These are phyloP conservation scores for Emericellopsis atlantica DNA, from an alignment of 2,329 filamentous ascomycete genomes.

Conservation along the genomic window DNA sequence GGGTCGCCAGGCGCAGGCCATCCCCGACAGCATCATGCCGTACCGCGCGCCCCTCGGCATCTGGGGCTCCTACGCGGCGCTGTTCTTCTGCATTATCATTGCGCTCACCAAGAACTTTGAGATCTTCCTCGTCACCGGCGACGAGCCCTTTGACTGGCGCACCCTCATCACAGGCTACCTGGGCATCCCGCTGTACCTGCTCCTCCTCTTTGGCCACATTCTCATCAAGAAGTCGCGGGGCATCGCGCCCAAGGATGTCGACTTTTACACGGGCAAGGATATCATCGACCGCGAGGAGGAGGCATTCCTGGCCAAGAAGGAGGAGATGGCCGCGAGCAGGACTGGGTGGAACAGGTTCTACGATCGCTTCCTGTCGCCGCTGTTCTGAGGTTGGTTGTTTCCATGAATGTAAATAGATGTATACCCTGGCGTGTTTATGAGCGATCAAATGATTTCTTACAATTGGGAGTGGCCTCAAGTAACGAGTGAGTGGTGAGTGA, in stretches of 20 bases:
- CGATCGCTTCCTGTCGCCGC: constrained; percentile 22
- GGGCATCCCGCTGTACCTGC: constrained; percentile 63
- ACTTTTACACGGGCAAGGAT: constrained; percentile 63
- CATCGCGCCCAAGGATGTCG: constrained; percentile 44
- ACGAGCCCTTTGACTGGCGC: constrained; percentile 53
- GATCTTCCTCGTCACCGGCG: constrained; percentile 47
- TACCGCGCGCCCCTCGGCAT: constrained; percentile 63
- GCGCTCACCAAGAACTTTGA: constrained; percentile 74
- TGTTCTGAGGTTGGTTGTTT: constrained; percentile 14
- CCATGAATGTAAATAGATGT: no score
- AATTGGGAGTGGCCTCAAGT: no score
- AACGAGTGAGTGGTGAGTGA: no score
- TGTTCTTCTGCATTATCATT: constrained; percentile 61
- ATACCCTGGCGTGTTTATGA: no score
- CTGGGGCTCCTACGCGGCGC: constrained; percentile 52
- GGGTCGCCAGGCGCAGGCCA: constrained; percentile 46
- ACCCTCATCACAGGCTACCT: constrained; percentile 68
- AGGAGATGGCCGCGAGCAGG: constrained; percentile 12
- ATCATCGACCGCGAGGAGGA: constrained; percentile 62
- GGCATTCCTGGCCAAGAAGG: constrained; percentile 42
- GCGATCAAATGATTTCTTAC: no score
- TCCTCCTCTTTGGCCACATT: constrained; percentile 59
- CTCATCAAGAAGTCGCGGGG: constrained; percentile 37
- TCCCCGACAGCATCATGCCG: constrained; percentile 41
- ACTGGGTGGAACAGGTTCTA: constrained; percentile 19